Evolutionary conservation across 148 eudicot species (phyloP).

Genomic region (Hydrangea macrophylla): DNA sequence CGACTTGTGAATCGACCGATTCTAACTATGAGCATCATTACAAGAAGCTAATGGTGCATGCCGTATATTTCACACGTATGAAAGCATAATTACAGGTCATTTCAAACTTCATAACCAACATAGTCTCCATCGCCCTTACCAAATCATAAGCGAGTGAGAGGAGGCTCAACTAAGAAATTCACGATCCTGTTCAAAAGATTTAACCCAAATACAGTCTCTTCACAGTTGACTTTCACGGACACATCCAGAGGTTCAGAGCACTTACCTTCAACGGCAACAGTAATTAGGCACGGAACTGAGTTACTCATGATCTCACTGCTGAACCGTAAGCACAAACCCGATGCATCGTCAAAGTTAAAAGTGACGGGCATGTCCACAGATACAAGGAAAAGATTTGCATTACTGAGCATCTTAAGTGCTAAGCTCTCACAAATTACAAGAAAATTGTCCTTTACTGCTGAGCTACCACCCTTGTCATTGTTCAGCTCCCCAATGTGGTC

Average conservation of each 20-base stretch:
- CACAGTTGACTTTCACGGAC: constrained; percentile 89
- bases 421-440: constrained; percentile 71
- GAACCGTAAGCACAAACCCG: constrained; percentile 77
- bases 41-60: not conserved
- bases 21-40: not conserved
- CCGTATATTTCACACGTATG: not conserved
- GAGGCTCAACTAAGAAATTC: constrained; percentile 65
- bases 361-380: constrained; percentile 80
- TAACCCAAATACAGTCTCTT: constrained; percentile 96
- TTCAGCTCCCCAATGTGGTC: constrained; percentile 62
- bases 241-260: constrained; percentile 73
- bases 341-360: constrained; percentile 64
- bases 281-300: constrained; percentile 76
- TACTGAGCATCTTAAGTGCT: constrained; percentile 82
- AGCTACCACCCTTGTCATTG: constrained; percentile 36
- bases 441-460: constrained; percentile 55
- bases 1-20: too few species aligned
- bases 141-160: constrained; percentile 5
- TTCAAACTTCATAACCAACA: not conserved
- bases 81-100: not conserved
- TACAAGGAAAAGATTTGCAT: constrained; percentile 74
- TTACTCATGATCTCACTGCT: constrained; percentile 88
- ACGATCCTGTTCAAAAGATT: constrained; percentile 83
- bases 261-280: constrained; percentile 68
- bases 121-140: not conserved